Base-by-base conservation (phyloP, 140 eudicot genomes). In the Cichorium intybus region DNA sequence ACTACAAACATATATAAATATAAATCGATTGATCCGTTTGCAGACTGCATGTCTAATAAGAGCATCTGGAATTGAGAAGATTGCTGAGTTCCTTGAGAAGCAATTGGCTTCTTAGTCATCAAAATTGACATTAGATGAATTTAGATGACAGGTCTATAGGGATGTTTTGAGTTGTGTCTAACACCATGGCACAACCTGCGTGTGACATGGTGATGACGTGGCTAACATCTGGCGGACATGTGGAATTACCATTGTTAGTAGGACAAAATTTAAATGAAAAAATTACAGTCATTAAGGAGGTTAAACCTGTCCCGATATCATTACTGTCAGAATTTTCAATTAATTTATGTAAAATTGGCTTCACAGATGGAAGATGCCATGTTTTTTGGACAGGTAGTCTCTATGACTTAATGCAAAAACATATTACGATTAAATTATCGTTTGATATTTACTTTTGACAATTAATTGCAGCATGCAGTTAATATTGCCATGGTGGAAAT, bases 121-220 rank as follows among this genome's bases (percentile, higher is more conserved):
- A n/a, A n/a, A n/a, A n/a, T n/a, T n/a, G n/a, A n/a, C n/a, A 85
- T 66, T 85, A 81, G 54, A 81, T 85, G 93, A 81, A 78, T 69
- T 43, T 85, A 83, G 93, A 85, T 58, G 93, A 81, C 12, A 85
- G 88, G 51, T 81, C 93, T n/a, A n/a, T n/a, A n/a, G n/a, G n/a
- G n/a, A n/a, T n/a, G n/a, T n/a, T n/a, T n/a, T n/a, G n/a, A n/a
- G 93, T 85, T 60, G 93, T 81, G 46, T 81, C 93, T 16, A 78
- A 81, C 59, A 85, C 88, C 28, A 85, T 85, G 93, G 88, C 85
- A 23, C 88, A 81, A 41, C 93, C 93, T 79, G 87, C 93, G 24
- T 81, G 88, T 73, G 93, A 85, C 41, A 68, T 77, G 41, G 85
- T 85, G 77, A 82, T 78, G 77, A 78, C 39, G 70, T 85, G 87